Conservation (phyloP, 2,329 filamentous ascomycete genomes). For the Monilinia fructigena region DNA sequence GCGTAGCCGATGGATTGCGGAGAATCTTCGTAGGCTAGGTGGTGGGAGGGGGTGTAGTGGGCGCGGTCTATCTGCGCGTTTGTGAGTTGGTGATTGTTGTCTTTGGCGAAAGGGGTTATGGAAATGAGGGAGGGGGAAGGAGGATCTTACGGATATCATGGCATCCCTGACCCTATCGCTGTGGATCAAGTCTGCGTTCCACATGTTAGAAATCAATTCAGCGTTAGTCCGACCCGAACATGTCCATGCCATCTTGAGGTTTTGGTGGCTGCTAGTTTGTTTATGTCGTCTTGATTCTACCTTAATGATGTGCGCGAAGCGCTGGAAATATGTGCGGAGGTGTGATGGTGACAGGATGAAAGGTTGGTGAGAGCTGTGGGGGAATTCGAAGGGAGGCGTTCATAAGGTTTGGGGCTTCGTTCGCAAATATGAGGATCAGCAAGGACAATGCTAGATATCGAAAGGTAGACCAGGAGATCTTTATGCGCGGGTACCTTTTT, state of each 20-base stretch:
- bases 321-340: neutral
- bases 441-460: neutral
- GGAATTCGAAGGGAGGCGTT: neutral
- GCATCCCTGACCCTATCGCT: constrained; percentile 70
- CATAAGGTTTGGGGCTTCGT: neutral
- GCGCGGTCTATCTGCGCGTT: constrained; percentile 73
- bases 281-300: neutral
- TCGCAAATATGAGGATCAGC: neutral
- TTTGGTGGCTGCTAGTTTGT: neutral
- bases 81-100: constrained; percentile 12
- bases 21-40: constrained; percentile 68
- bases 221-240: constrained; percentile 74
- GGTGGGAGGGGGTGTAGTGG: constrained; percentile 73
- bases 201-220: constrained; percentile 77
- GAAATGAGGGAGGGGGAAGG: constrained; percentile 12
- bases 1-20: constrained; percentile 66
- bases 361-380: neutral
- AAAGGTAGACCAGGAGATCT: neutral
- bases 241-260: constrained; percentile 78
- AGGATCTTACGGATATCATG: constrained; percentile 63
- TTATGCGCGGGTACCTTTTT: neutral
- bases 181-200: constrained; percentile 69
- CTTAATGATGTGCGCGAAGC: neutral
- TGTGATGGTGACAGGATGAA: neutral
- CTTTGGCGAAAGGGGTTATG: constrained; percentile 7